phyloP scores from a whole-genome alignment of 192 early-diverging fungal species.

The Umbelopsis vinacea region DNA sequence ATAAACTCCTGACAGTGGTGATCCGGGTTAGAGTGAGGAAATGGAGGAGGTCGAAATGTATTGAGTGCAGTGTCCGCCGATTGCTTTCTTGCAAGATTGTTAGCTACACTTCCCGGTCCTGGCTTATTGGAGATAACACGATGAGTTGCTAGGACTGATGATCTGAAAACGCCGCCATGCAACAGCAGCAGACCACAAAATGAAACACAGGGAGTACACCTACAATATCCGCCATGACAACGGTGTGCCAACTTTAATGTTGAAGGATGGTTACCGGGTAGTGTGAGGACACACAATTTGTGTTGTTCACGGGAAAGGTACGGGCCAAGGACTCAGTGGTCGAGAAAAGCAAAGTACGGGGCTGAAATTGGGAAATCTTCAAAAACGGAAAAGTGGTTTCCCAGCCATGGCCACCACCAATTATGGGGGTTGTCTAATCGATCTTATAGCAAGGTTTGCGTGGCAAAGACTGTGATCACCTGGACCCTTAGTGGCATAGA shows the following conservation, averaged over 20 bases:
- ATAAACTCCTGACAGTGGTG: constrained; percentile 52
- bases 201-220: not conserved
- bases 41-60: constrained; percentile 25
- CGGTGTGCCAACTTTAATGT: constrained; percentile 19
- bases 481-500: no score
- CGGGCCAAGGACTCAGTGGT: not conserved
- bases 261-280: not conserved
- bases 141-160: not conserved
- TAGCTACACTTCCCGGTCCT: constrained; percentile 6
- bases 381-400: constrained; percentile 18
- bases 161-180: not conserved
- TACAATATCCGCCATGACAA: constrained; percentile 17
- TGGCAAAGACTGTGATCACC: no score
- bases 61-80: not conserved
- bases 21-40: constrained; percentile 41
- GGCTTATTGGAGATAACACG: not conserved
- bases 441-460: no score
- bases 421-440: not conserved
- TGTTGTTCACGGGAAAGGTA: not conserved
- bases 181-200: not conserved
- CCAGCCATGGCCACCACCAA: not conserved
- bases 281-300: not conserved
- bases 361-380: constrained; percentile 2
- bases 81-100: constrained; percentile 9
- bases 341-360: not conserved